phyloP scores from a whole-genome alignment of 768 basidiomycete genomes.

The Auricularia heimuer region DNA sequence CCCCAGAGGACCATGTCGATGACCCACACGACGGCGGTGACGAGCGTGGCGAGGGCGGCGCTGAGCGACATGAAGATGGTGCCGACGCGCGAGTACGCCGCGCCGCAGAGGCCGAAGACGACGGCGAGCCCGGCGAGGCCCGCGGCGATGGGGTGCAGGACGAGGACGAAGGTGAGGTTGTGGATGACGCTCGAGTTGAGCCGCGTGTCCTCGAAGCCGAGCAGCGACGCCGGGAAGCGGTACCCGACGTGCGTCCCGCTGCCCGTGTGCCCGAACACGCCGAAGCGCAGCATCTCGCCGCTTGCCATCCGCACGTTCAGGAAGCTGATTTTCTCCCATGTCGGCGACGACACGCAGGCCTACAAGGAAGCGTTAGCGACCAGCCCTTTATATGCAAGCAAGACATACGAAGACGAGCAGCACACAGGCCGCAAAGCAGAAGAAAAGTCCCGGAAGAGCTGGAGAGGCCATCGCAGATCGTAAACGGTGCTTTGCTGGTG shows the following conservation, averaged over 20 bases:
- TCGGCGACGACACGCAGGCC: conserved; percentile 56
- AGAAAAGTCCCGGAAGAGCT: conserved; percentile 57
- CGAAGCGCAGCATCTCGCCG: conserved; percentile 40
- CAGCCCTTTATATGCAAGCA: conserved; percentile 4
- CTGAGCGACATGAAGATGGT: conserved; percentile 71
- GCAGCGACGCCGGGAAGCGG: conserved; percentile 23
- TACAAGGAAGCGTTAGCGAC: conserved; percentile 29
- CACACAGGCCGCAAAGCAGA: conserved; percentile 61
- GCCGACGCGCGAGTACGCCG: conserved; percentile 52
- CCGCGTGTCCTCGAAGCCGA: conserved; percentile 29
- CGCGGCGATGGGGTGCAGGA: conserved; percentile 73
- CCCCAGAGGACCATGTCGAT: conserved; percentile 78
- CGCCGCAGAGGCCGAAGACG: conserved; percentile 60
- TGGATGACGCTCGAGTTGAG: conserved; percentile 47
- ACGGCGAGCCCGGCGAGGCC: conserved; percentile 56
- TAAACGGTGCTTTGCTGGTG: no score
- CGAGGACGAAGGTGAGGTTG: conserved; percentile 62
- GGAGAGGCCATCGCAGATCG: conserved; percentile 36
- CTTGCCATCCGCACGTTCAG: conserved; percentile 38
- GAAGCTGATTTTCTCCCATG: conserved; percentile 64
- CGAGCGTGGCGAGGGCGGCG: conserved; percentile 53
- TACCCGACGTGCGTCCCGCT: conserved; percentile 50
- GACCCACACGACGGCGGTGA: conserved; percentile 59
- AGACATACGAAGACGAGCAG: conserved; percentile 57
- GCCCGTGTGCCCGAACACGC: conserved; percentile 72